Evolutionary conservation across 192 early-diverging fungal genomes (phyloP).

Genomic region (Jimgerdemannia flammicorona): DNA sequence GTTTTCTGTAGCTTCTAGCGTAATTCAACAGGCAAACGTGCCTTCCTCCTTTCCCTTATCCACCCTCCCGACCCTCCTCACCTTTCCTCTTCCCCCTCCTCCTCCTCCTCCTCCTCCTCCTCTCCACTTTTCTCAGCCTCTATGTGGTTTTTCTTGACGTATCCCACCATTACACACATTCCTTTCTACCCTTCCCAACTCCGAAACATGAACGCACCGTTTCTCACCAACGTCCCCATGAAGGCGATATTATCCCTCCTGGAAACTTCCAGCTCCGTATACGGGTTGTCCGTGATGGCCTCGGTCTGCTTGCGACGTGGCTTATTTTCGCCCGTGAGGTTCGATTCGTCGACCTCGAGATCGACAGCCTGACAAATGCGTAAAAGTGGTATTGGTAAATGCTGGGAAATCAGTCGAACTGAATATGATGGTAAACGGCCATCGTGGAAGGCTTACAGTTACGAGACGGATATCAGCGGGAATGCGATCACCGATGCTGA

Average conservation of each 20-base stretch:
- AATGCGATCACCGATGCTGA: constrained; percentile 87
- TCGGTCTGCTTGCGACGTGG: constrained; percentile 67
- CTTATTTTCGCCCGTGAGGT: constrained; percentile 84
- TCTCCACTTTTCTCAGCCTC: background rate
- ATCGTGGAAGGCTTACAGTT: constrained; percentile 27
- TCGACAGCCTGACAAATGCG: constrained; percentile 49
- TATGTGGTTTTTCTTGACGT: no score
- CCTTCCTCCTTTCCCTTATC: background rate
- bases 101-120: no score
- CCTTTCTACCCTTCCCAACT: background rate
- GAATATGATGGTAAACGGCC: background rate
- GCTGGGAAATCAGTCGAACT: background rate
- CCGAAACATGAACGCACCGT: constrained; percentile 43
- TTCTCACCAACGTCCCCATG: constrained; percentile 91
- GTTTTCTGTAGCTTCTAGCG: no score
- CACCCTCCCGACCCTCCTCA: background rate
- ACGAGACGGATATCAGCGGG: constrained; percentile 90
- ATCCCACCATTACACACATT: background rate
- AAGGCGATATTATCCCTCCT: constrained; percentile 88
- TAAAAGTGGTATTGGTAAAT: background rate
- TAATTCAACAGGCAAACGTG: no score
- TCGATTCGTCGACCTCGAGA: constrained; percentile 90
- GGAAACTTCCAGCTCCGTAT: constrained; percentile 56
- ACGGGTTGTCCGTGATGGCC: constrained; percentile 33
- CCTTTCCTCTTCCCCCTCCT: background rate